Percentiles rank a stretch among this genome's conserved stretches.
Evolutionary conservation across 495 filamentous ascomycete species (phyloP).

Genomic region (Pseudotulostoma volvatum): DNA sequence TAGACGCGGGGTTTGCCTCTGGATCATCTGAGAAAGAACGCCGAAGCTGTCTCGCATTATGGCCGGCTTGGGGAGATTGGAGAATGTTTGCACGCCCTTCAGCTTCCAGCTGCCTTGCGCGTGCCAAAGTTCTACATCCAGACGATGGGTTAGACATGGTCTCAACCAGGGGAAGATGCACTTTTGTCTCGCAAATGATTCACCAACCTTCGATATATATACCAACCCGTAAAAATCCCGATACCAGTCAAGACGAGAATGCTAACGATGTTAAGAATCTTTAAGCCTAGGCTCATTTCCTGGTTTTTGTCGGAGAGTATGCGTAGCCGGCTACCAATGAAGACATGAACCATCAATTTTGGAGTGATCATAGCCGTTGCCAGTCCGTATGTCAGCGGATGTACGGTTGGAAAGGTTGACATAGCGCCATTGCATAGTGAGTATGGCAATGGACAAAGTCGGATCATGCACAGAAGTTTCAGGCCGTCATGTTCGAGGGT

Average conservation of each 20-base stretch:
- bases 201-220: constrained; percentile 60
- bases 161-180: neutral
- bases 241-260: constrained; percentile 56
- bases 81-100: constrained; percentile 47
- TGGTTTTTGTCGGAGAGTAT: constrained; percentile 51
- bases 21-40: constrained; percentile 30
- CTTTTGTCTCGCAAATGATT: neutral
- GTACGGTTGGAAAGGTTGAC: constrained; percentile 79
- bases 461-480: constrained; percentile 79
- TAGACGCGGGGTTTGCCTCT: constrained; percentile 26
- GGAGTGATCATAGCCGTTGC: constrained; percentile 67
- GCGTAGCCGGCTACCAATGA: constrained; percentile 62
- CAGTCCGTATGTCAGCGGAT: constrained; percentile 53
- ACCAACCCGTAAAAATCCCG: constrained; percentile 59
- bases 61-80: constrained; percentile 22
- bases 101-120: constrained; percentile 70
- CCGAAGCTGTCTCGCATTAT: constrained; percentile 22
- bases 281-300: constrained; percentile 35
- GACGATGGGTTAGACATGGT: neutral
- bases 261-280: constrained; percentile 61
- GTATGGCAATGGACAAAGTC: constrained; percentile 88
- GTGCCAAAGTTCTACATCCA: constrained; percentile 48
- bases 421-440: constrained; percentile 87
- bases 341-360: constrained; percentile 82
- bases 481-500: constrained; percentile 69